These are phyloP conservation scores for Aspergillus spinulosporus DNA, from an alignment of 2,329 filamentous ascomycete species.

Conservation along the genomic window DNA sequence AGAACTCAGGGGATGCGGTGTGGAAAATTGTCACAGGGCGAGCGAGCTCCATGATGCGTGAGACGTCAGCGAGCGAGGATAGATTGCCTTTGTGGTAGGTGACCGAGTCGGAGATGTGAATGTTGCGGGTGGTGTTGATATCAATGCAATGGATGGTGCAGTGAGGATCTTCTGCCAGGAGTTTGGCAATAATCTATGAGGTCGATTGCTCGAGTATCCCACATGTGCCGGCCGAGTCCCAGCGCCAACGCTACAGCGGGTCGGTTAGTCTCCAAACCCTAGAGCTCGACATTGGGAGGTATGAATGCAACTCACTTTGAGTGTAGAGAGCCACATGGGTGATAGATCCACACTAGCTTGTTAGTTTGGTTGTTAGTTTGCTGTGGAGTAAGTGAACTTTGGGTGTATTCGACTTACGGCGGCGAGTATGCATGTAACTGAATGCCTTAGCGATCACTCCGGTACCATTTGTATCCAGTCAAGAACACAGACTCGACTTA, in stretches of 20 bases:
- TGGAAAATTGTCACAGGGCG: no score
- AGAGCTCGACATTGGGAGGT: no score
- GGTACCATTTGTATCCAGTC: background rate
- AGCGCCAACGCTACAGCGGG: background rate
- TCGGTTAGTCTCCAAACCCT: background rate
- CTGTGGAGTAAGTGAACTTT: background rate
- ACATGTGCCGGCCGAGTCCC: constrained; percentile 8
- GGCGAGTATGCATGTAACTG: background rate
- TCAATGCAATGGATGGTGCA: no score
- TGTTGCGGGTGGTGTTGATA: no score
- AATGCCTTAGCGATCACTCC: no score
- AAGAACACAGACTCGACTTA: background rate
- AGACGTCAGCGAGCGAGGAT: no score
- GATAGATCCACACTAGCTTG: background rate
- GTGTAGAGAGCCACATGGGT: constrained; percentile 2
- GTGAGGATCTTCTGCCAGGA: no score
- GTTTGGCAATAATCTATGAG: background rate
- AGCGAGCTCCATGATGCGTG: no score
- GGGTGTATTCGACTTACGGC: background rate
- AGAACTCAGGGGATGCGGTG: no score
- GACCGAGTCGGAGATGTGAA: no score
- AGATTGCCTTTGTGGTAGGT: no score
- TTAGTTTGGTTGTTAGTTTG: background rate
- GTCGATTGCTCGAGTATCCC: background rate
- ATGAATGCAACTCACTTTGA: background rate